Conservation (phyloP, 2,329 filamentous ascomycete genomes). For the Venturia carpophila region DNA sequence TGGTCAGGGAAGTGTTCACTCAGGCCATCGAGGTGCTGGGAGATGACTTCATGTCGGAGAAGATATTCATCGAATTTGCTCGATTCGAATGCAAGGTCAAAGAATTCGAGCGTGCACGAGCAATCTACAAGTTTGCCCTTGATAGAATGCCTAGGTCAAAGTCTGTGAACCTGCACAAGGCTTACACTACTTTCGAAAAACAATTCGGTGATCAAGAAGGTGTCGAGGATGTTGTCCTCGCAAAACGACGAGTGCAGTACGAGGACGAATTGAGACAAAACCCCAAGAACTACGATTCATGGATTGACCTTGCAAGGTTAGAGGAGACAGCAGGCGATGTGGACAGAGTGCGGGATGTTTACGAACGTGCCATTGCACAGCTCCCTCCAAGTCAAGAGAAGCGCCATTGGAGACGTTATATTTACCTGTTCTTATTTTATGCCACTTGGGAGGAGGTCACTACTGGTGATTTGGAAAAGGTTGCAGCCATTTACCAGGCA, state of each 20-base stretch:
- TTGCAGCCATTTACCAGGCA: slow-evolving; percentile 83
- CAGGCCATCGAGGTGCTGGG: slow-evolving; percentile 80
- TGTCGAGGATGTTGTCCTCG: slow-evolving; percentile 91
- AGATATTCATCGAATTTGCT: slow-evolving; percentile 91
- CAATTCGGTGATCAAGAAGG: slow-evolving; percentile 91
- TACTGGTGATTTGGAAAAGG: slow-evolving; percentile 66
- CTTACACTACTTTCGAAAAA: slow-evolving; percentile 97
- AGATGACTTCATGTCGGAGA: slow-evolving; percentile 94
- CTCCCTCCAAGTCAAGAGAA: slow-evolving; percentile 94
- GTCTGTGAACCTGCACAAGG: slow-evolving; percentile 77
- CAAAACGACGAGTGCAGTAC: slow-evolving; percentile 86
- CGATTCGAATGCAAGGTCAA: slow-evolving; percentile 86
- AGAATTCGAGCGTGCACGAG: slow-evolving; percentile 85
- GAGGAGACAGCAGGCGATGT: slow-evolving; percentile 79
- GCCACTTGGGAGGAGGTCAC: slow-evolving; percentile 91
- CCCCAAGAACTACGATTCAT: slow-evolving; percentile 90
- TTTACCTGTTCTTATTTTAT: slow-evolving; percentile 97
- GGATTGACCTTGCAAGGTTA: slow-evolving; percentile 90
- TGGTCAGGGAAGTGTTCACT: slow-evolving; percentile 88
- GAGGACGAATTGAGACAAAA: slow-evolving; percentile 93
- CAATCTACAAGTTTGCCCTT: slow-evolving; percentile 94
- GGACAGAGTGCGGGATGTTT: slow-evolving; percentile 82
- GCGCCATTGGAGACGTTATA: slow-evolving; percentile 92
- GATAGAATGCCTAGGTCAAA: slow-evolving; percentile 85
- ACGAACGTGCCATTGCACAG: slow-evolving; percentile 92